Evolutionary conservation across 2,329 filamentous ascomycete genomes (phyloP), one percentile per base, ranked within the genome.

Genomic region (Cladophialophora immunda): DNA sequence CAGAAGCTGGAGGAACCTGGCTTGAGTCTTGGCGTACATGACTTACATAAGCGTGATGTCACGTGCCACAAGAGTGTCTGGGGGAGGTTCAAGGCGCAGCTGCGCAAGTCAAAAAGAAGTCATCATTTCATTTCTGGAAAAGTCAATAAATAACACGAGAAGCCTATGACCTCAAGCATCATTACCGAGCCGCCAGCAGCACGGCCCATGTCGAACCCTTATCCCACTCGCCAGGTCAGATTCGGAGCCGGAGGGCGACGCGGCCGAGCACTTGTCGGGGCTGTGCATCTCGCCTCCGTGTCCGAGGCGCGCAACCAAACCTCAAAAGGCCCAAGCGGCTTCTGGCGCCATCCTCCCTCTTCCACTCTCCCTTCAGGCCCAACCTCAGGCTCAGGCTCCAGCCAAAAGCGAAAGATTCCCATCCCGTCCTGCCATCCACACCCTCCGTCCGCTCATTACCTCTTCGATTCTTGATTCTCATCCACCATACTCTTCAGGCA

Each of bases 191-290:
- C 38, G 19, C 45, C 45, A 25, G 19, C 17, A 50, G 8, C 22
- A 25, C 9, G 22, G 8, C 17, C 19, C 45, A 45, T 19, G 5
- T 19, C 38, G 7, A 19, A 6, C 17, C 11, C 38, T 11, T 19
- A 45, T 45, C n/a, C 9, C 6, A 19, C 38, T 8, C 45, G 38
- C 22, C 45, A 41, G 38, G 17, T 41, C 38, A 50, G 64, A 50
- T 72, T 77, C 67, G 75, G 75, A 74, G 72, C 65, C 67, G 73
- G 72, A 61, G 53, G 38, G 32, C 15, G 32, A 38, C 45, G 15
- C 41, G 61, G 61, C 61, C 61, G 55, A 64, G 50, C 30, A 17
- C 19, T 45, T 41, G 38, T 45, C 54, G 30, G 60, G 60, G 60
- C 57, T 22, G 57, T 59, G 57, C 29, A 50, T 36, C 30, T 53